A percentile compares a stretch with the other conserved stretches of the same genome.
Conservation (phyloP, 768 basidiomycete species). For the Tephrocybe sp. region DNA sequence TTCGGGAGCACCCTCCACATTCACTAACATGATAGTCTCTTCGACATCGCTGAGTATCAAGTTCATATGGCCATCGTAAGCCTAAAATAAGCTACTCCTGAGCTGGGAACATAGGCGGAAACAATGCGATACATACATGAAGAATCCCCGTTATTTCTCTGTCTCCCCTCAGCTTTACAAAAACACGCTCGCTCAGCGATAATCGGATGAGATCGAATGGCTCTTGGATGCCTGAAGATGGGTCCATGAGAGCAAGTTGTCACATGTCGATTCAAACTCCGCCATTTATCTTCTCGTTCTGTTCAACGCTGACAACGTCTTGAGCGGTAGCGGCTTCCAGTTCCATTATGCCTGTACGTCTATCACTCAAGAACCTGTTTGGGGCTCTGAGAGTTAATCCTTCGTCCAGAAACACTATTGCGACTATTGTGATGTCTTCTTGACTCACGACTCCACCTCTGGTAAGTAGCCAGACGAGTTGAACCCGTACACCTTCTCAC, state of each 20-base stretch:
- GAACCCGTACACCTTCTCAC: slow-evolving; percentile 8
- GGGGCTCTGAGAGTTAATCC: neutral
- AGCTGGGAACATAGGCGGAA: slow-evolving; percentile 9
- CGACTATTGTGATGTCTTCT: slow-evolving; percentile 91
- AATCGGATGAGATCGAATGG: slow-evolving; percentile 97
- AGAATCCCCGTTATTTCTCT: slow-evolving; percentile 88
- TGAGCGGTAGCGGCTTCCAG: slow-evolving; percentile 2
- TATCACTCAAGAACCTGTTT: slow-evolving; percentile 8
- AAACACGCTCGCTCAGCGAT: slow-evolving; percentile 95
- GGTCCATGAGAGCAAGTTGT: slow-evolving; percentile 53
- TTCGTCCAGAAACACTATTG: slow-evolving; percentile 83
- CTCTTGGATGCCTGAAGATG: slow-evolving; percentile 82
- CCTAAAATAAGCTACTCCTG: slow-evolving; percentile 47
- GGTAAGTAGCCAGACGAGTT: slow-evolving; percentile 43
- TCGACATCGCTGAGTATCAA: slow-evolving; percentile 97
- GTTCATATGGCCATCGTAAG: slow-evolving; percentile 99
- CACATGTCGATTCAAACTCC: slow-evolving; percentile 31
- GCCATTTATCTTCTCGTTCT: slow-evolving; percentile 18
- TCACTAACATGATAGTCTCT: slow-evolving; percentile 96
- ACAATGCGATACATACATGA: slow-evolving; percentile 61
- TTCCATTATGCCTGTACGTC: slow-evolving; percentile 65
- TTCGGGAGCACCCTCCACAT: slow-evolving; percentile 66
- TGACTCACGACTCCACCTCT: slow-evolving; percentile 93
- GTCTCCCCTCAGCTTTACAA: slow-evolving; percentile 96
- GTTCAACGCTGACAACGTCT: slow-evolving; percentile 16